phyloP scores from a whole-genome alignment of 1,139 yeast genomes.

The Kodamaea ohmeri region DNA sequence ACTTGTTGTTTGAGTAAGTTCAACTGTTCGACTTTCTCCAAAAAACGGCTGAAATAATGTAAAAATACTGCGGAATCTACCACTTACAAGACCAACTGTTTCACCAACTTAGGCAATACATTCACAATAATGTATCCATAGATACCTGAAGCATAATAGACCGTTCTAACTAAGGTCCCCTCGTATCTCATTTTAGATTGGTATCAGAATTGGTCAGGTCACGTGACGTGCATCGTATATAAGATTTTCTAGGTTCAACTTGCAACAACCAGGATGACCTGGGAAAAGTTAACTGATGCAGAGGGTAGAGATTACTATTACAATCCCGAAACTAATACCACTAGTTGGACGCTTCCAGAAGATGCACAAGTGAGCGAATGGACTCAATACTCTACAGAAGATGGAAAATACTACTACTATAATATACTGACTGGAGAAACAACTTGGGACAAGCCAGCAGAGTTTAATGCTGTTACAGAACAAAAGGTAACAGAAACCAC shows the following conservation, averaged over 20 bases:
- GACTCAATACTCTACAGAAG: constrained; percentile 65
- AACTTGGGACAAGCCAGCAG: constrained; percentile 76
- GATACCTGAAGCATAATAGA: too few species aligned
- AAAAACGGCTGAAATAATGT: too few species aligned
- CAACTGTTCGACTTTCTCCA: too few species aligned
- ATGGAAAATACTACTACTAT: constrained; percentile 71
- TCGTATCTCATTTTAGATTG: too few species aligned
- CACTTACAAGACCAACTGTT: too few species aligned
- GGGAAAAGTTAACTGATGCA: constrained; percentile 67
- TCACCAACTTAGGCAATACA: too few species aligned
- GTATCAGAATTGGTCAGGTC: too few species aligned
- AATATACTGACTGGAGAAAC: constrained; percentile 64
- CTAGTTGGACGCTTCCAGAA: constrained; percentile 82
- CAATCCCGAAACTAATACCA: constrained; percentile 60
- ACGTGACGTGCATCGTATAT: too few species aligned
- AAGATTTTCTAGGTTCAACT: background rate
- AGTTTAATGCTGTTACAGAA: constrained; percentile 17
- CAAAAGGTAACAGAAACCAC: background rate
- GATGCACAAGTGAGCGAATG: constrained; percentile 50
- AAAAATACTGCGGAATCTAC: too few species aligned
- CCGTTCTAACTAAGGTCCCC: too few species aligned
- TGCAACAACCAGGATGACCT: constrained; percentile 21
- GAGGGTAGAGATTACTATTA: constrained; percentile 73
- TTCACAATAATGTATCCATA: too few species aligned
- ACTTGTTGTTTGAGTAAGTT: too few species aligned